Evolutionary conservation across 2,329 filamentous ascomycete genomes (phyloP).

Genomic region (Alternaria metachromatica): DNA sequence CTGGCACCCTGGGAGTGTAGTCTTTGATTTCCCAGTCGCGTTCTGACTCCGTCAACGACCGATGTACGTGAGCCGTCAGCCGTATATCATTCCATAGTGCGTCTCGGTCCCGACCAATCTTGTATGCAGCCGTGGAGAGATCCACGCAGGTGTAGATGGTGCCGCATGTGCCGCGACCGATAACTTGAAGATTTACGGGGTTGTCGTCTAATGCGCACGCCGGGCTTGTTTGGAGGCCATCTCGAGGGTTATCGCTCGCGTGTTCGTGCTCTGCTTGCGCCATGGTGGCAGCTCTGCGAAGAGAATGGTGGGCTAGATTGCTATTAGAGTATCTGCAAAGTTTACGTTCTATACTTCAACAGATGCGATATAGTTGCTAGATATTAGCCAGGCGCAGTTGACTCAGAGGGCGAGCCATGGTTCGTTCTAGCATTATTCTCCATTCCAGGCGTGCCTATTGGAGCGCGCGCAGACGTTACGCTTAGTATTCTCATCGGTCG

Average conservation of each 20-base stretch:
- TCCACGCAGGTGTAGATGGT: not conserved
- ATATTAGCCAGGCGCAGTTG: not conserved
- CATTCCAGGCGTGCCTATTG: not conserved
- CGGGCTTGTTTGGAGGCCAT: not conserved
- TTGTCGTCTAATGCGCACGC: not conserved
- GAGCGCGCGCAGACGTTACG: not conserved
- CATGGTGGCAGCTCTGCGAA: not conserved
- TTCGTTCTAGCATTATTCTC: not conserved
- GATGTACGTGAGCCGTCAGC: not conserved
- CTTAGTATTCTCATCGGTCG: too few species aligned
- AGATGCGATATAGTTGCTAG: not conserved
- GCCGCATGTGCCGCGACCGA: not conserved
- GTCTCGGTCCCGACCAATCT: not conserved
- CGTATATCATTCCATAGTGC: not conserved
- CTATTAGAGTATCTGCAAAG: not conserved
- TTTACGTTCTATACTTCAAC: fast-evolving
- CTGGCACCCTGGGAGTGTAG: not conserved
- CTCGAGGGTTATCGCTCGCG: not conserved
- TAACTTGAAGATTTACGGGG: not conserved
- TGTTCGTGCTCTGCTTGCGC: not conserved
- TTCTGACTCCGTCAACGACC: not conserved
- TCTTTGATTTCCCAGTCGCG: not conserved
- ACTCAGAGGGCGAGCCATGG: not conserved
- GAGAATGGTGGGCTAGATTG: not conserved
- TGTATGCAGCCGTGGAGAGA: not conserved